These are phyloP conservation scores for Lipomyces yamanashiensis DNA, from an alignment of 805 yeast genomes.

Conservation along the genomic window DNA sequence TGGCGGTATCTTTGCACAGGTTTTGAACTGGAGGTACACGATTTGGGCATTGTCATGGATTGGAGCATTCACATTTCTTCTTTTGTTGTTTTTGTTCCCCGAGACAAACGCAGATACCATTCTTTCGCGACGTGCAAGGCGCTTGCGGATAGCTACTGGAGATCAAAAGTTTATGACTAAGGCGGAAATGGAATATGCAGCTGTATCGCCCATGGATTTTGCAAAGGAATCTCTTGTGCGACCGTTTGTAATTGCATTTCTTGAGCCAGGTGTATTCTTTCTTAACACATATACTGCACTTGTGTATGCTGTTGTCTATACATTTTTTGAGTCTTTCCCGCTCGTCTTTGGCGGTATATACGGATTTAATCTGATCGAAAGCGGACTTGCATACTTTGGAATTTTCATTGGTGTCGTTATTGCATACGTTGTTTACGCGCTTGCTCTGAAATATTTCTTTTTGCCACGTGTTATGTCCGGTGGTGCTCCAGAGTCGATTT, in stretches of 20 bases:
- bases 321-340: conserved; percentile 68
- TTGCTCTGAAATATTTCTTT: conserved; percentile 1
- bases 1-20: conserved; percentile 54
- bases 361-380: conserved; percentile 54
- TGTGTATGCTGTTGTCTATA: conserved; percentile 57
- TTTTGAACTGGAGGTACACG: conserved; percentile 55
- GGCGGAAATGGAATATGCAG: conserved; percentile 32
- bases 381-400: conserved; percentile 55
- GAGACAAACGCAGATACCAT: conserved; percentile 56
- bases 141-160: conserved; percentile 56
- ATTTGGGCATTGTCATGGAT: conserved; percentile 43
- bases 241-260: conserved; percentile 54
- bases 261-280: conserved; percentile 62
- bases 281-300: conserved; percentile 59
- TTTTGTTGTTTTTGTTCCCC: conserved; percentile 53
- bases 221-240: conserved; percentile 40
- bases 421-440: conserved; percentile 6
- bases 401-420: conserved; percentile 53
- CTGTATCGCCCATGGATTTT: not conserved
- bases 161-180: conserved; percentile 51
- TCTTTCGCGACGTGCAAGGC: conserved; percentile 54
- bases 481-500: conserved; percentile 24
- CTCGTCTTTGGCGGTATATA: conserved; percentile 54
- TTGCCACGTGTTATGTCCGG: not conserved
- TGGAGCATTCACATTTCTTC: conserved; percentile 47